Base-by-base conservation (phyloP, 129 eudicot species). In the Gnaphalium uliginosum region DNA sequence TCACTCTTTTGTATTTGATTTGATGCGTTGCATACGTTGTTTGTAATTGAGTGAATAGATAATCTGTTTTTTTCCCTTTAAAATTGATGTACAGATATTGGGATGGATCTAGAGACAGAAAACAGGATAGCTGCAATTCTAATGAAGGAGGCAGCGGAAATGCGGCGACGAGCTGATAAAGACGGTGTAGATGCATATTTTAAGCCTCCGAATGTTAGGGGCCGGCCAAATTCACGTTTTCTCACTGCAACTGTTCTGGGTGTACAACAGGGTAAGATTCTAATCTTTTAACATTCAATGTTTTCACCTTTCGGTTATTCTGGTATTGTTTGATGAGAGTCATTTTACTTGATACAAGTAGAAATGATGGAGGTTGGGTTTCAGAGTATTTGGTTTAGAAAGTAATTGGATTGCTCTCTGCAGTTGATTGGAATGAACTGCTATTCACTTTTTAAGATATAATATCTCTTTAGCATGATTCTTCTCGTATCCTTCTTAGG, bases 161-260 rank as follows among this genome's bases (percentile, higher is more conserved):
- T 93, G 83, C 84, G 91, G 23, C 81, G 89, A 4, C 87, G 86
- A 82, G 91, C 96, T 80, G 87, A 90, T 68, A 75, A 66, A 68
- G 98, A 93, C 2, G 98, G 98, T 9, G 83, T 85, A 33, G 86
- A 83, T 72, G 96, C 92, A 59, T 93, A 93, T 83, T 81, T 93
- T 51, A 88, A 82, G 69, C 82, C 81, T 81, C 91, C 98, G n/a
- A 87, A 86, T 58, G 91, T 85, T 10, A 80, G 98, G 71, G 89
- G 89, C 39, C 85, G 95, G 56, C 98, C 98, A 26, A 90, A 93
- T 88, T 93, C 97, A 19, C 93, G 96, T 22, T 93, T 93, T 18
- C 88, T 90, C n/a, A 88, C 98, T 37, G 96, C 98, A 48, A 93
- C 98, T 23, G 96, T 93, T 76, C 96, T 85, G 59, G 97, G 98